These are phyloP conservation scores for Aegilops longissima DNA, from an alignment of 176 grass and related monocot genomes.

Conservation along the genomic window DNA sequence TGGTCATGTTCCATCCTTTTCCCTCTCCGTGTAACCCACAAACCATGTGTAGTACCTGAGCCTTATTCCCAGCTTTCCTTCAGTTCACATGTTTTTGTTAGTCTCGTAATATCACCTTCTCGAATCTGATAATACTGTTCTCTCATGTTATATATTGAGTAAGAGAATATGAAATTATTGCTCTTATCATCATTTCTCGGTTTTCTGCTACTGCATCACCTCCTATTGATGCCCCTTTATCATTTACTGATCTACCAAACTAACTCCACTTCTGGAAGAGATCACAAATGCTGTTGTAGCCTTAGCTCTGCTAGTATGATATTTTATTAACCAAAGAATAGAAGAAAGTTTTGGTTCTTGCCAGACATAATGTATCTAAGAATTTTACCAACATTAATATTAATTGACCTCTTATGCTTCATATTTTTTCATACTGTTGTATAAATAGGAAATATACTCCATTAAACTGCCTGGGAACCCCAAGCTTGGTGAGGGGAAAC, in stretches of 20 bases:
- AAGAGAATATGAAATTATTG: neutral
- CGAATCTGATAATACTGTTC: neutral
- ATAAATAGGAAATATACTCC: slow-evolving; percentile 85
- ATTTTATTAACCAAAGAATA: neutral
- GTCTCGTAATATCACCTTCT: neutral
- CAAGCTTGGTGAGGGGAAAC: slow-evolving; percentile 96
- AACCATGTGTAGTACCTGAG: neutral
- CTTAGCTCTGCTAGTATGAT: neutral
- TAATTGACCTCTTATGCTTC: slow-evolving; percentile 24
- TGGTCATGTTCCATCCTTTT: neutral
- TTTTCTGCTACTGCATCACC: neutral
- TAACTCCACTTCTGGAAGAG: neutral
- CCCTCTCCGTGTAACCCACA: neutral
- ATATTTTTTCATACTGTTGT: slow-evolving; percentile 1
- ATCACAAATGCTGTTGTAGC: neutral
- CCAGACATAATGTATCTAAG: slow-evolving; percentile 14
- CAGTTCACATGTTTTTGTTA: neutral
- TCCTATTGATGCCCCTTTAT: neutral
- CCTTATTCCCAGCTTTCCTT: neutral
- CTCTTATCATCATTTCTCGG: neutral
- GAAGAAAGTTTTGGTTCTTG: neutral
- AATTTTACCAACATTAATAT: slow-evolving; percentile 29
- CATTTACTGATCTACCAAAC: neutral
- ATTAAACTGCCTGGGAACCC: slow-evolving; percentile 95
- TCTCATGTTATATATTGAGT: slow-evolving; percentile 5